Conservation (phyloP, 805 yeast genomes). For the Huiozyma naganishii region DNA sequence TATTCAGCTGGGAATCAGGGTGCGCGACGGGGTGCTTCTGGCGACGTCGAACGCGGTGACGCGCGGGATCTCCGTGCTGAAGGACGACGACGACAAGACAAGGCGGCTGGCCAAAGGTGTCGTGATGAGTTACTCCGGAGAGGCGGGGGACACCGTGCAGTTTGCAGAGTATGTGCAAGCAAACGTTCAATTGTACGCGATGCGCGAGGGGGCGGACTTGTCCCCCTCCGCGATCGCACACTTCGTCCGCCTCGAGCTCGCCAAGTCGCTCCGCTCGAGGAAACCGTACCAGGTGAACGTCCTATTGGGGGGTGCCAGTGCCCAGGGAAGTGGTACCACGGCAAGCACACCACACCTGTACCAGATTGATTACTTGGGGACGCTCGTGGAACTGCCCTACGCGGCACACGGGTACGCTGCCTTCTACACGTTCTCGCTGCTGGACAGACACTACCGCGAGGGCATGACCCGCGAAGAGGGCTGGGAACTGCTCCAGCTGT, state of each 20-base stretch:
- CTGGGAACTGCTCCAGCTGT: slow-evolving; percentile 53
- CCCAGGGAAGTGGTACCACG: slow-evolving; percentile 22
- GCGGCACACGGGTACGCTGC: slow-evolving; percentile 99
- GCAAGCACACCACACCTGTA: slow-evolving; percentile 54
- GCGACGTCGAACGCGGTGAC: slow-evolving; percentile 95
- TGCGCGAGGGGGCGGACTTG: slow-evolving; percentile 75
- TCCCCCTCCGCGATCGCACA: slow-evolving; percentile 81
- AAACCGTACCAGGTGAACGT: slow-evolving; percentile 93
- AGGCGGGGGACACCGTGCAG: slow-evolving; percentile 91
- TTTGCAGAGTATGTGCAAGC: slow-evolving; percentile 94
- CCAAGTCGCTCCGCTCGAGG: slow-evolving; percentile 80
- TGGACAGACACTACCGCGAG: slow-evolving; percentile 80
- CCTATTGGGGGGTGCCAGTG: slow-evolving; percentile 76
- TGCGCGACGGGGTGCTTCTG: slow-evolving; percentile 68
- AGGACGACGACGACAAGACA: slow-evolving; percentile 73
- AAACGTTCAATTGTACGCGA: slow-evolving; percentile 75
- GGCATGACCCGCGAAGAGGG: slow-evolving; percentile 75
- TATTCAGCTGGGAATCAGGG: slow-evolving; percentile 76
- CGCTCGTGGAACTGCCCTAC: slow-evolving; percentile 82
- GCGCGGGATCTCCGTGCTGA: slow-evolving; percentile 76
- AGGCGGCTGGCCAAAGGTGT: slow-evolving; percentile 62
- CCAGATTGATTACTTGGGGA: slow-evolving; percentile 91
- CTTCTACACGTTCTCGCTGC: slow-evolving; percentile 78
- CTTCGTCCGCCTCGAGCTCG: slow-evolving; percentile 79
- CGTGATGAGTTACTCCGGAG: slow-evolving; percentile 86